A percentile compares a stretch with the other conserved stretches of the same genome.
These are phyloP conservation scores for Daedaleopsis sinensis DNA, from an alignment of 768 basidiomycete species.

Conservation along the genomic window DNA sequence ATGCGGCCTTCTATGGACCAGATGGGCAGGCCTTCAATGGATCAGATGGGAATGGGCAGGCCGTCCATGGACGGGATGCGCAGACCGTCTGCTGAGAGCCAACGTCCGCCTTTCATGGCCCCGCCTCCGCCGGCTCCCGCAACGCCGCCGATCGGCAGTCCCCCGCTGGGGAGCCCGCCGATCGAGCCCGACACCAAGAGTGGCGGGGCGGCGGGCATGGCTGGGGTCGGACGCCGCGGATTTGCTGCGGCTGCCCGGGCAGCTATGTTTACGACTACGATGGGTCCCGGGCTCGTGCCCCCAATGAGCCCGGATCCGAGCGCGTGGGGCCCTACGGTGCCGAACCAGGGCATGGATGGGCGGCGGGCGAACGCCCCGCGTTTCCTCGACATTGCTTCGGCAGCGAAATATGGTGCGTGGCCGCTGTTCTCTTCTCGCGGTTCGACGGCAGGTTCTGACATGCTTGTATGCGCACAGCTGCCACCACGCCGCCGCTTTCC, in stretches of 20 bases:
- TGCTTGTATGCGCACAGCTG: constrained; percentile 4
- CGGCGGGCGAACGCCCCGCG: constrained; percentile 35
- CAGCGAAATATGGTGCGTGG: constrained; percentile 28
- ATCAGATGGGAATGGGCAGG: constrained; percentile 18
- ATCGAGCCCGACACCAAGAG: constrained; percentile 63
- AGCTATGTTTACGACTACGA: constrained; percentile 45
- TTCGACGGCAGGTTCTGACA: neutral
- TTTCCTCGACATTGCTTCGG: constrained; percentile 33
- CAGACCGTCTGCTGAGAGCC: constrained; percentile 11
- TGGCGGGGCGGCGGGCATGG: constrained; percentile 85
- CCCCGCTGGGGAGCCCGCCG: constrained; percentile 10
- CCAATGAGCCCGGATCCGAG: constrained; percentile 9
- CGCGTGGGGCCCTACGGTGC: constrained; percentile 5
- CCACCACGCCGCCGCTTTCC: constrained; percentile 32
- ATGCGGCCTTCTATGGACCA: constrained; percentile 23
- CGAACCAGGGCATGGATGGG: constrained; percentile 33
- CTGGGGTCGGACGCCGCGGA: constrained; percentile 85
- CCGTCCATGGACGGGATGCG: constrained; percentile 18
- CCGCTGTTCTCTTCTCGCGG: neutral
- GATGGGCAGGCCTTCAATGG: constrained; percentile 15
- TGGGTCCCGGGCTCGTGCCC: constrained; percentile 12
- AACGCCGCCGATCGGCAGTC: constrained; percentile 1
- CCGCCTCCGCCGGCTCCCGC: constrained; percentile 6
- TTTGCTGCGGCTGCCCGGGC: constrained; percentile 77
- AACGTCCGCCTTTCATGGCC: constrained; percentile 18